Percentiles rank a stretch among this genome's conserved stretches.
Conservation (phyloP, 768 basidiomycete genomes). For the Boletus rubescentipes region DNA sequence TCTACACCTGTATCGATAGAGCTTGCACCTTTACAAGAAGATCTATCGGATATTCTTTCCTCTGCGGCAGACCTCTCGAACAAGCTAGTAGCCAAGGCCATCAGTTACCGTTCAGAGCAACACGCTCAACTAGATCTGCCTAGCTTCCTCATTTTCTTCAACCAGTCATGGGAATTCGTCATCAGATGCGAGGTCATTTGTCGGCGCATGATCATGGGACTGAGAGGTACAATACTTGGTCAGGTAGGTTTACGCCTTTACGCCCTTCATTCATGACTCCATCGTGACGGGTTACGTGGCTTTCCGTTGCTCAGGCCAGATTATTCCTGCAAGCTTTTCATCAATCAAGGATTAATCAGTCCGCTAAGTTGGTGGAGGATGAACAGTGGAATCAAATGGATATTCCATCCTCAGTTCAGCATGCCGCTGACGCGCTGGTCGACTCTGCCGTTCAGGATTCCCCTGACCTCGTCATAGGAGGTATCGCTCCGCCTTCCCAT, state of each 20-base stretch:
- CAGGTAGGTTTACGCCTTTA: slow-evolving; percentile 53
- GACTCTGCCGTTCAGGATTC: slow-evolving; percentile 84
- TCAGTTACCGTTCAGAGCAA: slow-evolving; percentile 73
- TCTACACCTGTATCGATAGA: slow-evolving; percentile 40
- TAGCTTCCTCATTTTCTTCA: slow-evolving; percentile 81
- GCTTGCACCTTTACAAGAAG: slow-evolving; percentile 53
- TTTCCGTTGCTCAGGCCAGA: slow-evolving; percentile 59
- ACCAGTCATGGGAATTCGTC: slow-evolving; percentile 87
- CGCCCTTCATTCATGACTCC: neutral
- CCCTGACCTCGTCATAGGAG: slow-evolving; percentile 54
- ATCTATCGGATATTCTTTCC: slow-evolving; percentile 73
- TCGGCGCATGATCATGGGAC: slow-evolving; percentile 87
- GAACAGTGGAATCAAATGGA: slow-evolving; percentile 89
- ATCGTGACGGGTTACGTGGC: neutral
- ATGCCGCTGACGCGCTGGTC: slow-evolving; percentile 68
- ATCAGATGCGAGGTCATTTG: slow-evolving; percentile 84
- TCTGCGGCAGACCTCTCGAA: slow-evolving; percentile 86
- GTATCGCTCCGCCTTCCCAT: neutral
- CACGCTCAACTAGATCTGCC: slow-evolving; percentile 70
- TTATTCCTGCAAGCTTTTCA: slow-evolving; percentile 86
- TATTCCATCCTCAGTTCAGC: slow-evolving; percentile 64
- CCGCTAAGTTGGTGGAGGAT: slow-evolving; percentile 91
- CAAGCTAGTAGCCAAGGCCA: slow-evolving; percentile 74
- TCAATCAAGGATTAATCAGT: slow-evolving; percentile 69
- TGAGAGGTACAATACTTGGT: slow-evolving; percentile 80